Evolutionary conservation across 2,329 filamentous ascomycete species (phyloP), one percentile per base, ranked within the genome.

Genomic region (Aspergillus brasiliensis): DNA sequence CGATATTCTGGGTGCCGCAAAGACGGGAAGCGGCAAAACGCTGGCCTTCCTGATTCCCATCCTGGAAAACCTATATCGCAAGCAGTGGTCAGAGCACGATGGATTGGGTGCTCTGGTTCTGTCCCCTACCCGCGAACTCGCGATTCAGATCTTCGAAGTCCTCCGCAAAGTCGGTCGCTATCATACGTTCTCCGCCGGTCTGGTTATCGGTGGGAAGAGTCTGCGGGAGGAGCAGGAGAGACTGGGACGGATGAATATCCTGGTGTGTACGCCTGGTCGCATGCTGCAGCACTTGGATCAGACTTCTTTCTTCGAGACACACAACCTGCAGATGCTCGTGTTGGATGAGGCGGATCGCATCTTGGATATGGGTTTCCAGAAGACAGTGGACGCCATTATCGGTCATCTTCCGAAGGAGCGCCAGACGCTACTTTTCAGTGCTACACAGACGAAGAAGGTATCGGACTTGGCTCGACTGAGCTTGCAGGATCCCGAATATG

Each of bases 271-370:
- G 1, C 95, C 95, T 0, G 95, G 95, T 1, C 87, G 95, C 37
- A 96, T 99, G 84, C 80, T 98, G 67, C 95, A 99, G 77, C 95
- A 99, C 76, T 82, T 99, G 70, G 94, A 96, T 71, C 93, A 97
- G 80, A 98, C 94, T 0, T 91, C 92, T 0, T 88, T 89, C 17
- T 90, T 99, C 72, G 92, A 94, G 65, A 90, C 94, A 64, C 90
- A 95, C 73, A 95, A 96, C 73, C 76, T 99, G 64, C 91, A 96
- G 78, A 91, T 99, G 74, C 81, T 99, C 53, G 93, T 99, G 0
- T 82, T 99, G 58, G 95, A 99, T 70, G 95, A 99, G 76, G 95
- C 95, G 2, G 95, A 99, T 75, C 87, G 95, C 40, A 97, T 97
- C 71, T 88, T 99, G 84, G 95, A 99, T 72, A 95, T 98, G 92